Percentiles rank a stretch among this genome's conserved stretches.
Evolutionary conservation across 371 early-diverging fungal genomes (phyloP).

Genomic region (Syncephalastrum sp.): DNA sequence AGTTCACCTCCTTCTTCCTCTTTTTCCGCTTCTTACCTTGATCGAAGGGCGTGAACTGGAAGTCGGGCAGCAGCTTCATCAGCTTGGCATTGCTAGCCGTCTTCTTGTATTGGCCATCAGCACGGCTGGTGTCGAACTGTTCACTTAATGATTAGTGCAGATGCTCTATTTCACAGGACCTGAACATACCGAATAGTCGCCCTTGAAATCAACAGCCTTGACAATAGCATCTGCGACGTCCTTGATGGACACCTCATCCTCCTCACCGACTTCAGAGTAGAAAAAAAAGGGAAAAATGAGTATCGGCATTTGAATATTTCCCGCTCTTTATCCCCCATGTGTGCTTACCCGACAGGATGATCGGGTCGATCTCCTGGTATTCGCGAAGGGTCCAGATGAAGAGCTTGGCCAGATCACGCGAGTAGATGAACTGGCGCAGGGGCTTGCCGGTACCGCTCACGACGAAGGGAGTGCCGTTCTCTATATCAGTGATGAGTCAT

Average conservation of each 20-base stretch:
- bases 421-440: conserved; percentile 87
- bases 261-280: conserved; percentile 60
- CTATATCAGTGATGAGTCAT: conserved; percentile 24
- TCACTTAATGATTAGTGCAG: background rate
- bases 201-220: conserved; percentile 65
- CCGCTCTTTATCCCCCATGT: background rate
- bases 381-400: conserved; percentile 83
- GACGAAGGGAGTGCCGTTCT: conserved; percentile 72
- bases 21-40: conserved; percentile 42
- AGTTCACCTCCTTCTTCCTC: no score
- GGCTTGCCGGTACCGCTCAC: conserved; percentile 83
- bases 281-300: conserved; percentile 4
- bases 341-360: conserved; percentile 76
- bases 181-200: conserved; percentile 51
- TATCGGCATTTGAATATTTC: background rate
- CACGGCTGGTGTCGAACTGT: conserved; percentile 72
- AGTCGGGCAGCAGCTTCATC: conserved; percentile 71
- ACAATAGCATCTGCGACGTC: conserved; percentile 79
- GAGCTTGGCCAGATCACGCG: conserved; percentile 80
- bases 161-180: no score
- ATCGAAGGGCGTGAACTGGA: conserved; percentile 81
- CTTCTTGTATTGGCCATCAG: conserved; percentile 89
- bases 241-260: conserved; percentile 82
- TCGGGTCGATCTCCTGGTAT: conserved; percentile 79
- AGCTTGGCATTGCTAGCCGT: conserved; percentile 85